Evolutionary conservation across 2,329 filamentous ascomycete genomes (phyloP), one percentile per base, ranked within the genome.

Genomic region (Fusarium tupiense): DNA sequence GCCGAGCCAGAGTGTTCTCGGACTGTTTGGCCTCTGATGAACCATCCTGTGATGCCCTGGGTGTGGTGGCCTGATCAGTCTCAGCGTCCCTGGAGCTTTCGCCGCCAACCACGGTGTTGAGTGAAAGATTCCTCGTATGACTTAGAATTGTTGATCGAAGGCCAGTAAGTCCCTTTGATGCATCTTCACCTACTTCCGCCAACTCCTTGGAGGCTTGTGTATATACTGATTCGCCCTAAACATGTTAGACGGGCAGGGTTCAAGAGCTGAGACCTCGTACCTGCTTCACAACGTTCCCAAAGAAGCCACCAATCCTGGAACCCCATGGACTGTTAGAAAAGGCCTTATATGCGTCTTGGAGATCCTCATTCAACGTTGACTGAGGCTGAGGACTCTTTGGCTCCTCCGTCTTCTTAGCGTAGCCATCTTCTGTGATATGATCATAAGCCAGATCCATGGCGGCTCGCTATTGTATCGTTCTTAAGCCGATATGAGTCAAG

Each of bases 361-460:
- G 89, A 80, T 99, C 96, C 76, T 91, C 89, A 81, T 97, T 97
- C 76, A 99, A 88, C 60, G 92, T 89, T 64, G 84, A 82, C 74
- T 86, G 83, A 58, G 83, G 78, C 61, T 84, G 81, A 56, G 86
- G 82, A 49, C 85, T 83, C 49, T 85, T 84, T 43, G 79, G 63
- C 73, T 87, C 85, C 71, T 91, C 87, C 29, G 71, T 74, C 67
- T 79, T 78, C 77, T 90, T 88, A 44, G 89, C 87, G 71, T 94
- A 88, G 59, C 91, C 89, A 82, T 96, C 92, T 85, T 98, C 94
- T 81, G 94, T 92, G 79, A 98, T 97, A 83, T 98, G 95, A 81
- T 99, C 96, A 88, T 98, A 99, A 50, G 95, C 95, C 80, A 97
- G 88, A 89, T 99, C 96, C 96, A 99, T 98, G 74, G 74, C 61